A percentile compares a stretch with the other conserved stretches of the same genome.
These are phyloP conservation scores for Cyclotella baltica DNA, from an alignment of 108 stramenopile species.

Conservation along the genomic window DNA sequence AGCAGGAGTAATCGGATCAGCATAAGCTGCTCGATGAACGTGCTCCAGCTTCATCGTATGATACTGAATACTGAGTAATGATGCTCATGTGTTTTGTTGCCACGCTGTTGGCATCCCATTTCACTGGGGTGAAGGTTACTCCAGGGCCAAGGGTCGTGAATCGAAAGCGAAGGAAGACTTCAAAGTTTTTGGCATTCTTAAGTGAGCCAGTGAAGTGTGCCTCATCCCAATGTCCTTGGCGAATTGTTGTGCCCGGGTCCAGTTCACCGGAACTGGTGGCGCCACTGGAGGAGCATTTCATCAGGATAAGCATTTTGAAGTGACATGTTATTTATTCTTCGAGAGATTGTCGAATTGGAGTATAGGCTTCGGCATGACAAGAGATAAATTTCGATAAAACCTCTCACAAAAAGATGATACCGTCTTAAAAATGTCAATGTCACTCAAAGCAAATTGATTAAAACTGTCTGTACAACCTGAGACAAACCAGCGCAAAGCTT, in stretches of 20 bases:
- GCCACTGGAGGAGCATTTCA: too few relatives aligned
- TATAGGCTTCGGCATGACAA: background rate
- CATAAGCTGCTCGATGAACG: too few relatives aligned
- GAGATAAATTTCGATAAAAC: too few relatives aligned
- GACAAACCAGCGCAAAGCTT: too few relatives aligned
- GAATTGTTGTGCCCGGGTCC: background rate
- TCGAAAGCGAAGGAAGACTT: background rate
- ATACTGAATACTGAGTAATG: slow-evolving; percentile 11
- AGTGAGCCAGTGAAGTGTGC: background rate
- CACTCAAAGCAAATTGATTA: too few relatives aligned
- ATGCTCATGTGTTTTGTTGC: background rate
- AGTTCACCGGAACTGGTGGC: background rate
- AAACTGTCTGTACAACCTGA: too few relatives aligned
- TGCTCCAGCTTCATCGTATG: background rate
- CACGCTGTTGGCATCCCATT: background rate
- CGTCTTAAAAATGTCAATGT: too few relatives aligned
- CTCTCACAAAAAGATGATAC: too few relatives aligned
- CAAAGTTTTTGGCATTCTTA: background rate
- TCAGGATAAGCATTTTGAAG: too few relatives aligned
- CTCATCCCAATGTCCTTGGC: background rate
- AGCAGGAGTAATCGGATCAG: background rate
- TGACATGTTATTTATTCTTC: background rate
- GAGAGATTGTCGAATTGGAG: background rate
- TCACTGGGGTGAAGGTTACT: background rate
- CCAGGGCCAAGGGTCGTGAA: background rate